phyloP scores from a whole-genome alignment of 2,329 filamentous ascomycete species.

The Fusarium phyllophilum region DNA sequence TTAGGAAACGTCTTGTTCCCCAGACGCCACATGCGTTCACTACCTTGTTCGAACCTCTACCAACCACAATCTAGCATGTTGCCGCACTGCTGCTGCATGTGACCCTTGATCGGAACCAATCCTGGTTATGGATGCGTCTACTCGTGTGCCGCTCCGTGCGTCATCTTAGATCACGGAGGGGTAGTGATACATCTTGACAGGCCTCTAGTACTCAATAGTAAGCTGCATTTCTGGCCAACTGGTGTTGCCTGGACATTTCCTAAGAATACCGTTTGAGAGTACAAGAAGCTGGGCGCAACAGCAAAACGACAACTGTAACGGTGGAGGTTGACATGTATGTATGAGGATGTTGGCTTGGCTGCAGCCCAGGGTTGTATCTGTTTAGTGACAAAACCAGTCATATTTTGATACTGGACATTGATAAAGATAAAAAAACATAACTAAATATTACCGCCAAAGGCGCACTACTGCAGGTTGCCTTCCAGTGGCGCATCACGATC shows the following conservation, averaged over 20 bases:
- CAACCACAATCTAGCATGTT: conserved; percentile 11
- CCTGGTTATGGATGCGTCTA: not conserved
- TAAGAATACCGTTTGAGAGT: not conserved
- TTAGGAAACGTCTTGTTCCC: not conserved
- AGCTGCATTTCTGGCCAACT: not conserved
- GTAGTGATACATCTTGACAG: conserved; percentile 5
- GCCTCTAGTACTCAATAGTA: not conserved
- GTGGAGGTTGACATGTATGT: not conserved
- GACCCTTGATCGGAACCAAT: conserved; percentile 25
- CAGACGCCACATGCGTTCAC: conserved; percentile 13
- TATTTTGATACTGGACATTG: not conserved
- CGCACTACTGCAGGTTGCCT: conserved; percentile 15
- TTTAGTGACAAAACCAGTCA: conserved; percentile 29
- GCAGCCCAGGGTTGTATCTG: conserved; percentile 10
- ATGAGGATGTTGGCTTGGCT: conserved; percentile 5
- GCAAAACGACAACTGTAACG: not conserved
- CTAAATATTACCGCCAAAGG: conserved; percentile 11
- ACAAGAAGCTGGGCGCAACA: not conserved
- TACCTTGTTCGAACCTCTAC: not conserved
- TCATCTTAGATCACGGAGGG: conserved; percentile 25
- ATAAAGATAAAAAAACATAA: not conserved
- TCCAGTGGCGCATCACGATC: conserved; percentile 30
- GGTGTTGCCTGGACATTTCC: not conserved
- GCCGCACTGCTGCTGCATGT: conserved; percentile 20
- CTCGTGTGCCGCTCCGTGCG: conserved; percentile 18